These are phyloP conservation scores for Noccaea bulbosa DNA, from an alignment of 345 rosid genomes.

Conservation along the genomic window DNA sequence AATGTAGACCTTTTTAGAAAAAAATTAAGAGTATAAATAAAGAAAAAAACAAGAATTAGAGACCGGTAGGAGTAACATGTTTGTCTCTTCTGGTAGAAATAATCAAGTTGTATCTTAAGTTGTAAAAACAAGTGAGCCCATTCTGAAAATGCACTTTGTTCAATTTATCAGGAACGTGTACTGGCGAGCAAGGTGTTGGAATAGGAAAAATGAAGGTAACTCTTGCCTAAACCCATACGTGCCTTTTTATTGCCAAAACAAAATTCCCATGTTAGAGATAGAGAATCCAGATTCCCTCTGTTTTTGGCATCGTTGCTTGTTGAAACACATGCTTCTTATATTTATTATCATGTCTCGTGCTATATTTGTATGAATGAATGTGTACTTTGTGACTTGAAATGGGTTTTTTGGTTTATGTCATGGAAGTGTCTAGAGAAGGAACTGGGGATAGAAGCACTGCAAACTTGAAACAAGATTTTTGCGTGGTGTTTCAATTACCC, in stretches of 20 bases:
- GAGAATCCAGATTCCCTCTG: background rate
- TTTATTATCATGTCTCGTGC: background rate
- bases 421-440: constrained; percentile 85
- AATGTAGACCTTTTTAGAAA: too few species aligned
- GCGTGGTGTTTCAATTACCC: too few species aligned
- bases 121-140: constrained; percentile 5
- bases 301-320: background rate
- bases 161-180: constrained; percentile 77
- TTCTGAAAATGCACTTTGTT: constrained; percentile 16
- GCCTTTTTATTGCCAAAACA: background rate
- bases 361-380: background rate
- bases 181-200: constrained; percentile 96
- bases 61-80: too few species aligned
- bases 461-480: too few species aligned
- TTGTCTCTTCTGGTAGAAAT: too few species aligned
- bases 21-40: too few species aligned
- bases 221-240: background rate
- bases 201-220: constrained; percentile 89
- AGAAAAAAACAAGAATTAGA: too few species aligned
- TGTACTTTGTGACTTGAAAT: background rate
- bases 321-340: background rate
- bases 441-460: constrained; percentile 76
- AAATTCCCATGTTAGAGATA: background rate
- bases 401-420: background rate
- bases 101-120: background rate